Conservation (phyloP, 1,284 basidiomycete genomes). For the Xerocomus amazonicus region DNA sequence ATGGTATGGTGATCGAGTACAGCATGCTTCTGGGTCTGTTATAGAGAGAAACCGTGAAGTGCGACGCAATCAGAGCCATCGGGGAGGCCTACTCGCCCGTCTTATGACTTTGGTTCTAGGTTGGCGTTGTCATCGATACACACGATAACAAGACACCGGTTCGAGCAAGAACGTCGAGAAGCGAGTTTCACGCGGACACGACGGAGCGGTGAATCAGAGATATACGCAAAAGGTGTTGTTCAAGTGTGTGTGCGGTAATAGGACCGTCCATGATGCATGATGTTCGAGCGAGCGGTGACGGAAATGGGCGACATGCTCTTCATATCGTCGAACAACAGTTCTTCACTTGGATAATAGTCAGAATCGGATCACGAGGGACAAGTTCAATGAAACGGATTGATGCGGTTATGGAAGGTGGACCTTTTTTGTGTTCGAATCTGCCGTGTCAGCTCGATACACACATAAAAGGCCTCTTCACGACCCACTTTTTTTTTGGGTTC, state of each 20-base stretch:
- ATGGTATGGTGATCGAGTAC: no score
- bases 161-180: neutral
- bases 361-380: neutral
- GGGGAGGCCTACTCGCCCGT: no score
- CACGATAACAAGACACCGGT: no score
- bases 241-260: neutral
- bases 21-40: no score
- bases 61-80: no score
- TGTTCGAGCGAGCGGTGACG: neutral
- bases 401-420: neutral
- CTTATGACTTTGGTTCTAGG: no score
- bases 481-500: constrained; percentile 9
- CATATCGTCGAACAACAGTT: neutral
- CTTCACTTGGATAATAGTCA: neutral
- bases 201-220: neutral
- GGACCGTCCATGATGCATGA: no score
- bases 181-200: neutral
- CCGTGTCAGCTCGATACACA: neutral
- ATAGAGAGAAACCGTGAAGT: no score
- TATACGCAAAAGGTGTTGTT: neutral
- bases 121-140: no score
- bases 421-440: neutral
- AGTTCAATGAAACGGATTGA: neutral
- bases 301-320: neutral
- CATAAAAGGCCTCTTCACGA: constrained; percentile 13